Conservation (phyloP, 2,329 filamentous ascomycete species). For the Ophiobolus disseminans region DNA sequence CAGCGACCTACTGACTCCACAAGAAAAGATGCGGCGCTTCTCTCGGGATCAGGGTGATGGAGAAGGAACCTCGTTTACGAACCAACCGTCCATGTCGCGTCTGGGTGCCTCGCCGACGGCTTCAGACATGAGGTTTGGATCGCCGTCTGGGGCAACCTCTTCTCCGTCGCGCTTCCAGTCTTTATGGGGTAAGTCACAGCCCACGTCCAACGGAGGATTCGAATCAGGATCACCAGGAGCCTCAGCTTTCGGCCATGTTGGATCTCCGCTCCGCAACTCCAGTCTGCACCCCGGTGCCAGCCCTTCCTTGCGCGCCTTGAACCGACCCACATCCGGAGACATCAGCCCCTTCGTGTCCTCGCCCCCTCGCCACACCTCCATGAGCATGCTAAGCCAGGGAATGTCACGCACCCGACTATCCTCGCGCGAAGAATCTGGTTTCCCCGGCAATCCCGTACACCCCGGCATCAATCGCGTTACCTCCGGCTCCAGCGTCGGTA, state of each 20-base stretch:
- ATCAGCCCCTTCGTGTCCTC: slow-evolving; percentile 61
- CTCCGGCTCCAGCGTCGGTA: slow-evolving; percentile 41
- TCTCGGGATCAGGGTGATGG: slow-evolving; percentile 65
- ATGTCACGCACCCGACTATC: slow-evolving; percentile 55
- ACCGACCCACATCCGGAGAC: slow-evolving; percentile 56
- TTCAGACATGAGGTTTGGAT: slow-evolving; percentile 55
- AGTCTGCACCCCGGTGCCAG: slow-evolving; percentile 59
- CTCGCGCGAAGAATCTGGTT: slow-evolving; percentile 37
- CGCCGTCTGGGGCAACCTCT: slow-evolving; percentile 58
- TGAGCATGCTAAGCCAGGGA: slow-evolving; percentile 68
- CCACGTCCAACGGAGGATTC: slow-evolving; percentile 57
- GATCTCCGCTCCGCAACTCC: slow-evolving; percentile 70
- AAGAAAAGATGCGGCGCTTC: slow-evolving; percentile 65
- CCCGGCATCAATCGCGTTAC: slow-evolving; percentile 69
- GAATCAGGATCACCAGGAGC: slow-evolving; percentile 47
- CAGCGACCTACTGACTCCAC: slow-evolving; percentile 68
- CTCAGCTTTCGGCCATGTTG: slow-evolving; percentile 66
- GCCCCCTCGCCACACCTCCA: slow-evolving; percentile 63
- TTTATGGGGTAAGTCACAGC: slow-evolving; percentile 60
- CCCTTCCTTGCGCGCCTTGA: slow-evolving; percentile 60
- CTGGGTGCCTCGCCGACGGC: slow-evolving; percentile 57
- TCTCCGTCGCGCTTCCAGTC: slow-evolving; percentile 68
- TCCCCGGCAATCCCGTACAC: slow-evolving; percentile 53
- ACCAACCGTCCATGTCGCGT: slow-evolving; percentile 57
- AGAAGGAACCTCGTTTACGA: slow-evolving; percentile 55